Base-by-base conservation (phyloP, 805 yeast species). In the Wickerhamiella occidentalis region DNA sequence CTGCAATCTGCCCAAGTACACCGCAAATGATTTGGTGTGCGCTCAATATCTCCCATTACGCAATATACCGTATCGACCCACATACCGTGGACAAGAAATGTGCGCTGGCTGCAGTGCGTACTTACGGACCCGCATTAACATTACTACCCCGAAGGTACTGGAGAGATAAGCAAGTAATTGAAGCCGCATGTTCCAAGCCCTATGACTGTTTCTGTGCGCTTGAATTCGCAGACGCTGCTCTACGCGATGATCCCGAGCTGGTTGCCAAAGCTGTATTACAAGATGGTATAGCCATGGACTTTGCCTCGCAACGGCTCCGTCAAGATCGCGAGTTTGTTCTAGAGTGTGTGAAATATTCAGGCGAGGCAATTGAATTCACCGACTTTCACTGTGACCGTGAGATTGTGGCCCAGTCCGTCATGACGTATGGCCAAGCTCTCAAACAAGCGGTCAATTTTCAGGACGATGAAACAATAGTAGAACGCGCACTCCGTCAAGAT, bases 261-360 rank as follows among this genome's bases (percentile, higher is more conserved):
- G 46, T 43, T 13, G 18, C 23, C 18, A 13, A 21, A 15, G 46
- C 46, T 4, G 46, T 43, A 21, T 25, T 18, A 7, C 22, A 26
- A 5, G 45, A 41, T 26, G 45, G 45, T 3, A 25, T 41, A 12
- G 36, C 37, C 15, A 13, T 42, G 18, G 37, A 28, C 18, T 42
- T 42, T n/a, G 46, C 46, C 9, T 42, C 46, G 2, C 23, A 3
- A 8, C 25, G 46, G 12, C 46, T 42, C 13, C 37, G 46, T 4
- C 15, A 18, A 13, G 26, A 37, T 21, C 41, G 41, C 26, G 41
- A 18, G 11, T 37, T 37, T 37, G 26, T 21, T 18, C 19, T 33
- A 7, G 38, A 33, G 38, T 33, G 38, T 15, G 19, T 33, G 9
- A 17, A 17, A 19, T 33, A 33, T n/a, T 33, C 38, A 3, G 38